These are phyloP conservation scores for Penicillium arizonense DNA, from an alignment of 495 filamentous ascomycete species.

Conservation along the genomic window DNA sequence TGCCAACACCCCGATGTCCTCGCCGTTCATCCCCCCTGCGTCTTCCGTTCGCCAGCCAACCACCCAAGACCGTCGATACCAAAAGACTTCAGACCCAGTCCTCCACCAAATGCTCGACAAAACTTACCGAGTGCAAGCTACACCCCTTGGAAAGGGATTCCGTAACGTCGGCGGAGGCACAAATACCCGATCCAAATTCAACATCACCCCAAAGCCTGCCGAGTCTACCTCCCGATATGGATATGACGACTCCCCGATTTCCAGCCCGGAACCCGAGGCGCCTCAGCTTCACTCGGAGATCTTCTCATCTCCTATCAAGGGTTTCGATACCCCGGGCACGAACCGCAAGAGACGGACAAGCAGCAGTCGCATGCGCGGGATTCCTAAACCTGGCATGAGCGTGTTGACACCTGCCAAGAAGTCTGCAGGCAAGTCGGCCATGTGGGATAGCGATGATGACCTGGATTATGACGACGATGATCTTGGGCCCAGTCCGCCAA, in stretches of 20 bases:
- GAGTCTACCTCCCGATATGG: slow-evolving; percentile 25
- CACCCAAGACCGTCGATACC: slow-evolving; percentile 29
- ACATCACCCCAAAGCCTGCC: slow-evolving; percentile 33
- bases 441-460: slow-evolving; percentile 66
- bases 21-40: slow-evolving; percentile 51
- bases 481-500: slow-evolving; percentile 79
- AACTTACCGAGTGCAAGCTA: slow-evolving; percentile 90
- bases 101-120: slow-evolving; percentile 89
- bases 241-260: slow-evolving; percentile 61
- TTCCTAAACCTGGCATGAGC: slow-evolving; percentile 71
- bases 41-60: slow-evolving; percentile 23
- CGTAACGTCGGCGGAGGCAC: slow-evolving; percentile 18
- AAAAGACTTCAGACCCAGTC: slow-evolving; percentile 62
- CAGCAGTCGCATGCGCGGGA: slow-evolving; percentile 30
- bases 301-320: slow-evolving; percentile 69
- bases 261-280: slow-evolving; percentile 72
- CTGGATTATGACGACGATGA: slow-evolving; percentile 58
- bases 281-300: slow-evolving; percentile 82
- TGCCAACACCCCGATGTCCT: slow-evolving; percentile 37
- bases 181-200: slow-evolving; percentile 35
- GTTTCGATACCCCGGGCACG: slow-evolving; percentile 33
- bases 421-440: slow-evolving; percentile 22
- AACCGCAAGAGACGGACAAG: slow-evolving; percentile 37
- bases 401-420: slow-evolving; percentile 66
- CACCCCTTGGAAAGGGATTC: slow-evolving; percentile 63